Base-by-base conservation (phyloP, 805 yeast genomes). In the Yarrowia porcina region DNA sequence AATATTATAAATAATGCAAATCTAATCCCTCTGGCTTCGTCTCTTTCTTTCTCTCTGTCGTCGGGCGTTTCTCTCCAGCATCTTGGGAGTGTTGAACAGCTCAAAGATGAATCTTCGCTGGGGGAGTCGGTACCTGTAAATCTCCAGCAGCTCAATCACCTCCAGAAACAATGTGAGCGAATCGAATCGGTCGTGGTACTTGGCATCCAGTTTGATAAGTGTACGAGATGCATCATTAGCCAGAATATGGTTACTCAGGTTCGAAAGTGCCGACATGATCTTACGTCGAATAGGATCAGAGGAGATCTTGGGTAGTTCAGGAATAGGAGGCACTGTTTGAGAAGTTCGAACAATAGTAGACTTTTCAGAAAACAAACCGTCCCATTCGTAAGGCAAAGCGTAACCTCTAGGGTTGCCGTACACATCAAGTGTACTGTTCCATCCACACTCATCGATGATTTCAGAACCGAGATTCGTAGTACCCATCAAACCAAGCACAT, bases 401-500 rank as follows among this genome's bases (percentile, higher is more conserved):
- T 80, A 73, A 1, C 82, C 80, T 18, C 74, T 32, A 1, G 70
- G 82, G 1, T 71, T 67, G n/a, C 78, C 78, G 64, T 75, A 75
- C 0, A 76, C 73, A 54, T 79, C 78, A 28, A 79, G 69, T 27
- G 81, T 80, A 18, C 84, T 78, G 47, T 73, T 76, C 97, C 97
- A 93, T 1, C 85, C 85, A 61, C 81, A 77, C 68, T 90, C 96
- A 70, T 90, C 96, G 63, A 92, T 75, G 15, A 91, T 83, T 70
- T 92, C 97, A 21, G 85, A 80, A 0, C 98, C 98, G 69, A 89
- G 90, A 15, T 76, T 77, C 0, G 96, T 89, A 21, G 80, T 79
- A 0, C 94, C 79, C 25, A 91, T 77, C 66, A 89, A 77, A 0
- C 97, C 97, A 33, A 93, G 74, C 0, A 84, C 88, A 67, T 82